Evolutionary conservation across 768 basidiomycete genomes (phyloP), one percentile per base, ranked within the genome.

Genomic region (Punctularia strigosozonata): DNA sequence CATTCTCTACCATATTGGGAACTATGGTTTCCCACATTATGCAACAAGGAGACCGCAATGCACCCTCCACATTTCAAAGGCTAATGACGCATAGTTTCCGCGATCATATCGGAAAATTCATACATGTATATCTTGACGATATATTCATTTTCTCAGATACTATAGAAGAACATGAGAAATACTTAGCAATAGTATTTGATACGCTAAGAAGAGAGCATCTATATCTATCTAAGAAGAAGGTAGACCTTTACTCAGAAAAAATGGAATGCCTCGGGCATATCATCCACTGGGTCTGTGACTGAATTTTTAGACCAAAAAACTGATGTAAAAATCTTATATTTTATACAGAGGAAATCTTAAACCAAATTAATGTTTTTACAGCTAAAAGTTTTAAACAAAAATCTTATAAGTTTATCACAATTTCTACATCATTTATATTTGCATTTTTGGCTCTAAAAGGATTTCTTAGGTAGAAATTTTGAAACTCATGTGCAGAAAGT

Each of bases 31-130:
- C 64, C 17, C 41, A 49, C 3, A 60, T 63, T 1, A 61, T 66
- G 57, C 70, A 64, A 41, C 59, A 63, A 30, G 66, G 65, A 0
- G 61, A 72, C 38, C 65, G 63, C 54, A 71, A 73, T 43, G 61
- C 62, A 0, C 66, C 63, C 0, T 51, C 64, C 0, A 73, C 68
- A 0, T 73, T 68, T 33, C 63, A 64, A 25, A 39, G 51, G 0
- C 42, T 57, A 0, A 59, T 69, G 35, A 61, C 52, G 0, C 22
- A 42, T 2, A 55, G 68, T n/a, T 66, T 72, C 34, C 43, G 52
- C 1, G 55, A 64, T 1, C 35, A 48, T 12, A 59, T 71, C 3
- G 63, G 65, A 0, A 17, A 24, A 6, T 68, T 63, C 40, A 23
- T 69, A 6, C 59, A 69, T 32, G 54, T 63, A 3, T 71, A 69